Percentiles rank a stretch among this genome's conserved stretches.
These are phyloP conservation scores for Neonectria faginata DNA, from an alignment of 2,329 filamentous ascomycete species.

Conservation along the genomic window DNA sequence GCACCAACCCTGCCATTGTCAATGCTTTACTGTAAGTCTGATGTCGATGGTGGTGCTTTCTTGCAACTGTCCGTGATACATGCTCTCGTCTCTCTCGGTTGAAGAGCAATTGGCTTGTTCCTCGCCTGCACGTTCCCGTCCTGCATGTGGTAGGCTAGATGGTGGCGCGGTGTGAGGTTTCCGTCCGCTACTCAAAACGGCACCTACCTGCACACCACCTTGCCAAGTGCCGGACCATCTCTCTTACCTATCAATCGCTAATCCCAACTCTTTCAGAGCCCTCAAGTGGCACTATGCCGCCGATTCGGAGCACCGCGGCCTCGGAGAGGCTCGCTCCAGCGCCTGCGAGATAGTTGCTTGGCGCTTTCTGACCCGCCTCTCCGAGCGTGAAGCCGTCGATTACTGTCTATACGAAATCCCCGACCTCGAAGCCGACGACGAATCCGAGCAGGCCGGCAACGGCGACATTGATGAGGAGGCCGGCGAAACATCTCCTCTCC, in stretches of 20 bases:
- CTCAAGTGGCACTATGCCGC: slow-evolving; percentile 80
- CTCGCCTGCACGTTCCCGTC: not conserved
- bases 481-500: slow-evolving; percentile 61
- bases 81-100: not conserved
- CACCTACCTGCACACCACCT: not conserved
- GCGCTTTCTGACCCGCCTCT: slow-evolving; percentile 78
- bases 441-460: slow-evolving; percentile 31
- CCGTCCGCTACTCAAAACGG: not conserved
- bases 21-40: slow-evolving; percentile 76
- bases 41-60: not conserved
- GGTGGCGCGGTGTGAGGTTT: slow-evolving; percentile 13
- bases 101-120: slow-evolving; percentile 1
- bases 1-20: slow-evolving; percentile 76
- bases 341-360: slow-evolving; percentile 86
- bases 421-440: slow-evolving; percentile 48
- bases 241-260: slow-evolving; percentile 20
- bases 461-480: slow-evolving; percentile 54
- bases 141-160: not conserved
- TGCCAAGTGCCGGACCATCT: not conserved
- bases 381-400: slow-evolving; percentile 79
- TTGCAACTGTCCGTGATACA: not conserved
- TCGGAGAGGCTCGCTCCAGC: slow-evolving; percentile 76
- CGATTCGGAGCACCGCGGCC: slow-evolving; percentile 70
- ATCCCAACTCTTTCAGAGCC: slow-evolving; percentile 62
- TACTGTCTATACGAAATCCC: slow-evolving; percentile 81